A percentile compares a stretch with the other conserved stretches of the same genome.
phyloP scores from a whole-genome alignment of 345 rosid species.

The Populus deltoides region DNA sequence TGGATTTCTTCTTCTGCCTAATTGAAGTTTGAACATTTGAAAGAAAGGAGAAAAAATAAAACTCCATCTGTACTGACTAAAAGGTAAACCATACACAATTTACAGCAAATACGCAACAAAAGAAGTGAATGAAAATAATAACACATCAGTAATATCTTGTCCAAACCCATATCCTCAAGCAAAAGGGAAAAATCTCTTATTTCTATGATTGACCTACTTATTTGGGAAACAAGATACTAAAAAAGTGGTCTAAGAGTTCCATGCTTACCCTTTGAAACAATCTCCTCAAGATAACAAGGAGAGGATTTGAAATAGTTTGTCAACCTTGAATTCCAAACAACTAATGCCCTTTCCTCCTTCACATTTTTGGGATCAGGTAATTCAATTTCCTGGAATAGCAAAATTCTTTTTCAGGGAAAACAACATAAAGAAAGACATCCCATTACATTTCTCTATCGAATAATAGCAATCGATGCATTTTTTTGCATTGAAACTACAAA shows the following conservation, averaged over 20 bases:
- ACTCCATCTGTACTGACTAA: too few species aligned
- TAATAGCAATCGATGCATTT: too few species aligned
- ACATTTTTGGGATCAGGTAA: constrained; percentile 36
- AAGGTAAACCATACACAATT: too few species aligned
- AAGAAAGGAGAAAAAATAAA: background rate
- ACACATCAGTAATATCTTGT: background rate
- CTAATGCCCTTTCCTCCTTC: constrained; percentile 37
- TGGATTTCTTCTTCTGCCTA: background rate
- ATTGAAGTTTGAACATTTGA: background rate
- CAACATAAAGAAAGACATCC: too few species aligned
- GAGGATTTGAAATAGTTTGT: constrained; percentile 49
- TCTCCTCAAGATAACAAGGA: constrained; percentile 50
- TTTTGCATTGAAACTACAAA: too few species aligned
- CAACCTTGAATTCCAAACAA: constrained; percentile 33
- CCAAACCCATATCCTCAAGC: background rate
- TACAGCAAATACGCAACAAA: background rate
- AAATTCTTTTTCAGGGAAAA: too few species aligned
- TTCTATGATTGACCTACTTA: background rate
- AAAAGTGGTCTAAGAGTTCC: background rate
- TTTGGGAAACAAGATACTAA: background rate
- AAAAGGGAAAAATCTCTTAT: background rate
- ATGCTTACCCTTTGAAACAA: constrained; percentile 32
- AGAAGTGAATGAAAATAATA: background rate
- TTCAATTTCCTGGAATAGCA: constrained; percentile 42
- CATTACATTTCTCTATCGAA: too few species aligned